Evolutionary conservation across 202 grass and related monocot genomes (phyloP).

Genomic region (Elaeis oleifera): DNA sequence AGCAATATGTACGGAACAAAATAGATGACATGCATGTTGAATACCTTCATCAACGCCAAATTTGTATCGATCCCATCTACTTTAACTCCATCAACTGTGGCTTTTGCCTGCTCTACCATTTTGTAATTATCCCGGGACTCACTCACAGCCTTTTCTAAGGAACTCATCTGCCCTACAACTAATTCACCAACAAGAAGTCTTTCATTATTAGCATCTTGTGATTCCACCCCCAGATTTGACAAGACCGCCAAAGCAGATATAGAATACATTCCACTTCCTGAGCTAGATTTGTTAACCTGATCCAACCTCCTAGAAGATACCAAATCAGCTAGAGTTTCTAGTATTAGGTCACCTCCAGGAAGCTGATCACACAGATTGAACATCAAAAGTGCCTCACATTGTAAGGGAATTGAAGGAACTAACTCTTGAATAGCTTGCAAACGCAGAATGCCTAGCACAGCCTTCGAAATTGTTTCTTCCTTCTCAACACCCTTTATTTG

Average conservation of each 20-base stretch:
- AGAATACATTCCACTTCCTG: slow-evolving; percentile 51
- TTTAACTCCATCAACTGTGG: slow-evolving; percentile 78
- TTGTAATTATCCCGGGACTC: slow-evolving; percentile 80
- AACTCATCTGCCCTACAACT: slow-evolving; percentile 73
- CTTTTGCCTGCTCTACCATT: slow-evolving; percentile 82
- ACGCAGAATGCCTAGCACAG: slow-evolving; percentile 58
- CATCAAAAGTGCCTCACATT: slow-evolving; percentile 66
- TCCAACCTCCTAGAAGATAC: slow-evolving; percentile 41
- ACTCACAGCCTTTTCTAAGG: slow-evolving; percentile 63
- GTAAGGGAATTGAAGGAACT: slow-evolving; percentile 30
- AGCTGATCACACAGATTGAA: slow-evolving; percentile 95
- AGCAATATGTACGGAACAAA: too few species aligned
- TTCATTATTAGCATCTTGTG: slow-evolving; percentile 45
- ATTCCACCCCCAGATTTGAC: slow-evolving; percentile 69
- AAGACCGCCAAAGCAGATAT: slow-evolving; percentile 49
- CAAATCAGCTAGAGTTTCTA: slow-evolving; percentile 63
- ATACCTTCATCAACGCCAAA: slow-evolving; percentile 94
- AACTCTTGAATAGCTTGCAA: slow-evolving; percentile 78
- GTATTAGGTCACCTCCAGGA: slow-evolving; percentile 87
- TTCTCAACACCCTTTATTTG: slow-evolving; percentile 57
- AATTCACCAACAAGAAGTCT: slow-evolving; percentile 75
- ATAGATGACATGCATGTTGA: neutral
- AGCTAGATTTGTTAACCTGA: slow-evolving; percentile 35
- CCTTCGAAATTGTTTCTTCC: slow-evolving; percentile 74
- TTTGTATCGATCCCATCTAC: slow-evolving; percentile 94